A percentile compares a stretch with the other conserved stretches of the same genome.
Conservation (phyloP, 2,329 filamentous ascomycete species). For the Byssoonygena ceratinophila region DNA sequence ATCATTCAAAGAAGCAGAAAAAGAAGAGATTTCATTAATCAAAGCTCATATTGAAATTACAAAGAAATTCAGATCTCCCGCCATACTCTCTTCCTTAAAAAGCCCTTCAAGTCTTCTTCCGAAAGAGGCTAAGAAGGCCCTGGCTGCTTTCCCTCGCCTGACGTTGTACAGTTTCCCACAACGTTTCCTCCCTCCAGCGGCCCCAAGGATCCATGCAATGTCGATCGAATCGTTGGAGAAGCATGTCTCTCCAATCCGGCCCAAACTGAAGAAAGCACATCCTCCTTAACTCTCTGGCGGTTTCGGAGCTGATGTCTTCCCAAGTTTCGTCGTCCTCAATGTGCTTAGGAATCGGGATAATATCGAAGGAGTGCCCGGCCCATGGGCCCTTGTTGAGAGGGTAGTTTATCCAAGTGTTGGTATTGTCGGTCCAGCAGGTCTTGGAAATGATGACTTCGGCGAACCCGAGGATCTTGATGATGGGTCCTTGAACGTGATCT, state of each 20-base stretch:
- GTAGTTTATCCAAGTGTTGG: conserved; percentile 5
- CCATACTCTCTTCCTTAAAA: not conserved
- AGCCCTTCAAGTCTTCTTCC: not conserved
- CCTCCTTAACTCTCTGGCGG: not conserved
- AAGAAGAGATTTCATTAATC: not conserved
- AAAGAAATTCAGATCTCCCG: not conserved
- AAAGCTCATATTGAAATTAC: not conserved
- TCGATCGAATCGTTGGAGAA: conserved; percentile 6
- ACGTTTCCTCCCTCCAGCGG: conserved; percentile 5
- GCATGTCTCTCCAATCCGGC: conserved; percentile 2
- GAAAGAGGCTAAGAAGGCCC: not conserved
- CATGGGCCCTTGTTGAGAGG: conserved; percentile 7
- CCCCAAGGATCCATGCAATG: conserved; percentile 9
- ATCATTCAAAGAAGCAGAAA: not conserved
- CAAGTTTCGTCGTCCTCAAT: conserved; percentile 3
- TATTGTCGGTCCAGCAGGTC: conserved; percentile 4
- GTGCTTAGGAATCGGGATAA: conserved; percentile 7
- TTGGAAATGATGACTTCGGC: conserved; percentile 10
- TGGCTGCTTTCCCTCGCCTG: conserved; percentile 3
- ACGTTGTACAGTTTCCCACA: conserved; percentile 7
- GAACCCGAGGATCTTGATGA: conserved; percentile 12
- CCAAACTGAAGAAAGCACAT: conserved; percentile 10
- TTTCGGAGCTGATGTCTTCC: conserved; percentile 10
- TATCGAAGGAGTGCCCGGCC: conserved; percentile 12
- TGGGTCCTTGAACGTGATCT: conserved; percentile 10